Evolutionary conservation across 352 stramenopile species (phyloP), one percentile per base, ranked within the genome.

Genomic region (Thraustotheca clavata): DNA sequence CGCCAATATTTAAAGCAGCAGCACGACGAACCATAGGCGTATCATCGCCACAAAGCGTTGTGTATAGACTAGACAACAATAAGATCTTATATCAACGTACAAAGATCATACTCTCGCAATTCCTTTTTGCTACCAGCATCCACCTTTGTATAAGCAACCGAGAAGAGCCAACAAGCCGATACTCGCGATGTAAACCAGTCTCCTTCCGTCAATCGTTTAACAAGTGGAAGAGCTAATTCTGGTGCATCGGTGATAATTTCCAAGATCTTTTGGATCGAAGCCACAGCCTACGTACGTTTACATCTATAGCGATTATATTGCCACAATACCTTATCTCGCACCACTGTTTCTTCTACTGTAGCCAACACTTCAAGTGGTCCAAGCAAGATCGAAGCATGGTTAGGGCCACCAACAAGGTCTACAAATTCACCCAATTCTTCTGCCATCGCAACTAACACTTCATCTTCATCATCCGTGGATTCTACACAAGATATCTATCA

Each of bases 301-400:
- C 26, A 29, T 29, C 14, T 34, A 35, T 2, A n/a, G 14, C 20
- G 26, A 5, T 62, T 18, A 7, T 46, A n/a, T 3, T 11, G 18
- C 9, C 72, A 59, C 0, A 83, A 73, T 22, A 80, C 77, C 61
- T 86, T 74, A 57, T 97, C 87, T 11, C 93, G 79, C 26, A 98
- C 93, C 16, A 98, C 93, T 2, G 91, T 98, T 70, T 98, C 93
- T 74, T 98, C 93, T 6, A 97, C 84, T 46, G 74, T 79, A 3
- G 87, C 88, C 8, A 98, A 79, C 34, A 91, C 79, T 72, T 98
- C 93, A 39, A 97, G 89, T 7, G 88, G 87, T 34, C 97, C 73
- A 6, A 98, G 71, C 2, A 95, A 76, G 20, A 89, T 57, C 9
- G 78, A 73, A 3, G 79, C 76, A 62, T 88, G 71, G 18, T 82